Conservation (phyloP, 1,284 basidiomycete species). For the Heterobasidion irregulare region DNA sequence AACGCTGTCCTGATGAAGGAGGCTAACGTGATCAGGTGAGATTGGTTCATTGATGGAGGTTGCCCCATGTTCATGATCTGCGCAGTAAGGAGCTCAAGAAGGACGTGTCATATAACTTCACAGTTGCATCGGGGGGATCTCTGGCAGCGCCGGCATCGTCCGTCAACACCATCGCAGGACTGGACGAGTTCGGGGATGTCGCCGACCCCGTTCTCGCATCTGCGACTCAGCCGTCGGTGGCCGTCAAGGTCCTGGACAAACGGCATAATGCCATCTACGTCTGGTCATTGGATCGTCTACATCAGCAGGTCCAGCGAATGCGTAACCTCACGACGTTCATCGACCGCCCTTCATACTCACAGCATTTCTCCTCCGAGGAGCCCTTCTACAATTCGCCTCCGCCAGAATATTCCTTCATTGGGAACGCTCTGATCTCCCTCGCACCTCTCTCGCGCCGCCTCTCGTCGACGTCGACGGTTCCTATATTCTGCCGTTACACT, state of each 20-base stretch:
- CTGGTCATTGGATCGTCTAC: slow-evolving; percentile 87
- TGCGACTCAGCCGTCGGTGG: slow-evolving; percentile 76
- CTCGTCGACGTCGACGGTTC: slow-evolving; percentile 68
- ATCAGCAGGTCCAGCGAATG: slow-evolving; percentile 89
- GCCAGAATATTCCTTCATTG: slow-evolving; percentile 87
- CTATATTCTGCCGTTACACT: slow-evolving; percentile 89
- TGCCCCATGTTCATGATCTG: slow-evolving; percentile 1
- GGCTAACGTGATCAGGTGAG: slow-evolving; percentile 88
- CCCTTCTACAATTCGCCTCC: slow-evolving; percentile 86
- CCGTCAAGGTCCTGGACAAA: slow-evolving; percentile 87
- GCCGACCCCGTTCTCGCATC: slow-evolving; percentile 68
- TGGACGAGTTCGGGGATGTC: slow-evolving; percentile 92
- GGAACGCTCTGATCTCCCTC: slow-evolving; percentile 78
- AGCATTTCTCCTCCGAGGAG: slow-evolving; percentile 89
- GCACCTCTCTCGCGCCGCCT: slow-evolving; percentile 73
- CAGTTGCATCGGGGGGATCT: slow-evolving; percentile 77
- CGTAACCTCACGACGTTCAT: slow-evolving; percentile 90
- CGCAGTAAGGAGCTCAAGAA: slow-evolving; percentile 78
- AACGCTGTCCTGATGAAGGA: slow-evolving; percentile 88
- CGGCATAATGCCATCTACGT: slow-evolving; percentile 79
- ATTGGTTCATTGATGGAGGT: slow-evolving; percentile 2
- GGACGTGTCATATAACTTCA: slow-evolving; percentile 87
- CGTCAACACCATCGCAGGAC: slow-evolving; percentile 78
- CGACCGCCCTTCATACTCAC: slow-evolving; percentile 85
- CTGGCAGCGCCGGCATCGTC: slow-evolving; percentile 77